Percentiles rank a stretch among this genome's conserved stretches.
Evolutionary conservation across 441 rosid genomes (phyloP).

Genomic region (Croton setiger): DNA sequence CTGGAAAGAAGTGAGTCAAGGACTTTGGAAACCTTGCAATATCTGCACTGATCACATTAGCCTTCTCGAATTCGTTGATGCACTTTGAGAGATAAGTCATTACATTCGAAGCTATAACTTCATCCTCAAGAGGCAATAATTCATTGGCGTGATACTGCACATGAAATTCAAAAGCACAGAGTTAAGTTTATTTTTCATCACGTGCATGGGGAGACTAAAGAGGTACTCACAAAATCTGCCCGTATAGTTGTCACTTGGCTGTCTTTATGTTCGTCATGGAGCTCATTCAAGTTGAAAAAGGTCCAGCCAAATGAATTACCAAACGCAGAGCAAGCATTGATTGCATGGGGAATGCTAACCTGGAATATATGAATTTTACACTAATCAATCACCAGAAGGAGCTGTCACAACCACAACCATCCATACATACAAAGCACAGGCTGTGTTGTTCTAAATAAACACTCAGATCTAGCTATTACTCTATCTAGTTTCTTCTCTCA

Average conservation of each 20-base stretch:
- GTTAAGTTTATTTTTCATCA: not conserved
- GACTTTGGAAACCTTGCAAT: conserved; percentile 45
- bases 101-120: conserved; percentile 32
- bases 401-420: no score
- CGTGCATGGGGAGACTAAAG: not conserved
- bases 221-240: conserved; percentile 50
- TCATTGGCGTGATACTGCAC: conserved; percentile 52
- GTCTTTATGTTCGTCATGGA: conserved; percentile 42
- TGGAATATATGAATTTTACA: conserved; percentile 18
- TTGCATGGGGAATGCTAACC: conserved; percentile 46
- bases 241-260: conserved; percentile 34
- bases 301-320: conserved; percentile 51
- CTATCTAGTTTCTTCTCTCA: not conserved
- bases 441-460: no score
- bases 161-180: not conserved
- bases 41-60: conserved; percentile 35
- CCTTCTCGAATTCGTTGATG: conserved; percentile 37
- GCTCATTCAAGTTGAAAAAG: conserved; percentile 50
- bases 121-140: conserved; percentile 43
- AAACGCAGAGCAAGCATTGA: conserved; percentile 47
- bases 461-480: not conserved
- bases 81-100: conserved; percentile 39
- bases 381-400: no score
- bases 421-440: no score
- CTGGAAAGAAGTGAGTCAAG: conserved; percentile 60